Evolutionary conservation across 192 early-diverging fungal genomes (phyloP).

Genomic region (Rhizophlyctis rosea): DNA sequence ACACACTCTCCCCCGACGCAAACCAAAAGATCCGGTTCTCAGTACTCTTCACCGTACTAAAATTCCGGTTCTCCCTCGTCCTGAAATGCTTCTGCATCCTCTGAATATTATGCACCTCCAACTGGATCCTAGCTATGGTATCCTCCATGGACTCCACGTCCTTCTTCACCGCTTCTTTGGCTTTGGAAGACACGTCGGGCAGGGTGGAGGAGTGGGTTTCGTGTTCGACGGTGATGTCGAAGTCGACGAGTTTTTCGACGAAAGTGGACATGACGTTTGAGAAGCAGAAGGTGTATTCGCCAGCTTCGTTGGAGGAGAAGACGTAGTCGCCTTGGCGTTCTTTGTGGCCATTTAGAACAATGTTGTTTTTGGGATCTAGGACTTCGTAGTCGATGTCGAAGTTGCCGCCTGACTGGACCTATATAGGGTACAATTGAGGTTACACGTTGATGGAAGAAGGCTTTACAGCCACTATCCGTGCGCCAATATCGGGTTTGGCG

Average conservation of each 20-base stretch:
- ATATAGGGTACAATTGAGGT: neutral
- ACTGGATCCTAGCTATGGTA: slow-evolving; percentile 47
- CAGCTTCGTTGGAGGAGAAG: slow-evolving; percentile 77
- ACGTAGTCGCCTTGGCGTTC: slow-evolving; percentile 96
- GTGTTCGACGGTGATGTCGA: slow-evolving; percentile 91
- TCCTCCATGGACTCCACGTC: slow-evolving; percentile 55
- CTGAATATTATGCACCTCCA: slow-evolving; percentile 65
- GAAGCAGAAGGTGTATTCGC: slow-evolving; percentile 98
- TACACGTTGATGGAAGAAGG: neutral
- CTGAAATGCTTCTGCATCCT: slow-evolving; percentile 87
- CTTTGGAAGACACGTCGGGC: slow-evolving; percentile 6
- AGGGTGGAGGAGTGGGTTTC: slow-evolving; percentile 44
- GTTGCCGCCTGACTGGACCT: slow-evolving; percentile 94
- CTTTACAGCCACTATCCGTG: neutral
- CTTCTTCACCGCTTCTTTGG: slow-evolving; percentile 34
- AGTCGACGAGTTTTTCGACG: slow-evolving; percentile 89
- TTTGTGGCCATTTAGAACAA: slow-evolving; percentile 73
- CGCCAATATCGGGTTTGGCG: no score
- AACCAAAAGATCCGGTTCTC: slow-evolving; percentile 89
- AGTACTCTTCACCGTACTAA: slow-evolving; percentile 83
- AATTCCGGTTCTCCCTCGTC: slow-evolving; percentile 87
- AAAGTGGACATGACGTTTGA: slow-evolving; percentile 92
- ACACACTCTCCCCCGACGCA: slow-evolving; percentile 68
- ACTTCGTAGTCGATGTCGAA: slow-evolving; percentile 97
- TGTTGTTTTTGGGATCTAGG: slow-evolving; percentile 64